A percentile compares a stretch with the other conserved stretches of the same genome.
Conservation (phyloP, 371 early-diverging fungal species). For the Apophysomyces ossiformis region DNA sequence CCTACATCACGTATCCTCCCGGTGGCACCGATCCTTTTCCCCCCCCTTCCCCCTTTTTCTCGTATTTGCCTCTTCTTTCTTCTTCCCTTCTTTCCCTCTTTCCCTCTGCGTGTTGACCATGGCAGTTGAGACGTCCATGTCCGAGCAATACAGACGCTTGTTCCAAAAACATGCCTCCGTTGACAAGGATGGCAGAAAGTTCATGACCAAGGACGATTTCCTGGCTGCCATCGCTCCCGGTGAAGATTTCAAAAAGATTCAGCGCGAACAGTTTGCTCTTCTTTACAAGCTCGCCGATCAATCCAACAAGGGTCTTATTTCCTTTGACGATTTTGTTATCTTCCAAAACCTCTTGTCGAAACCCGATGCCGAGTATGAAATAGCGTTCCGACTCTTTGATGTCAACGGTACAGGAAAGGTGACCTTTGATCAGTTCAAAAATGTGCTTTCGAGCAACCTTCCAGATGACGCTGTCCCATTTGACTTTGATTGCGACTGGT, state of each 20-base stretch:
- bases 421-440: slow-evolving; percentile 70
- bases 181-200: slow-evolving; percentile 59
- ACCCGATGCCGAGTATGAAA: slow-evolving; percentile 84
- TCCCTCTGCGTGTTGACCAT: slow-evolving; percentile 16
- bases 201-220: slow-evolving; percentile 75
- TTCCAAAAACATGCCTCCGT: slow-evolving; percentile 71
- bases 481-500: slow-evolving; percentile 77
- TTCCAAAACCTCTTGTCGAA: slow-evolving; percentile 76
- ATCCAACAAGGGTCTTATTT: slow-evolving; percentile 61
- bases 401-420: slow-evolving; percentile 64
- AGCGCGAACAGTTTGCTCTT: slow-evolving; percentile 63
- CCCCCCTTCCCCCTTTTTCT: slow-evolving; percentile 1
- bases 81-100: background rate
- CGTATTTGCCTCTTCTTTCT: background rate
- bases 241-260: slow-evolving; percentile 66
- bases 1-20: slow-evolving; percentile 12
- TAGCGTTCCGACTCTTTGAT: slow-evolving; percentile 80
- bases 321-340: slow-evolving; percentile 76
- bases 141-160: slow-evolving; percentile 57
- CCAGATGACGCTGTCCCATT: slow-evolving; percentile 66
- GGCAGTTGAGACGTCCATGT: slow-evolving; percentile 15
- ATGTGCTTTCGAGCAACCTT: slow-evolving; percentile 63
- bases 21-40: slow-evolving; percentile 10
- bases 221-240: slow-evolving; percentile 69
- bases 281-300: slow-evolving; percentile 81